Percentiles rank a stretch among this genome's conserved stretches.
These are phyloP conservation scores for Pseudonitzschia multistriata DNA, from an alignment of 108 stramenopile genomes.

Conservation along the genomic window DNA sequence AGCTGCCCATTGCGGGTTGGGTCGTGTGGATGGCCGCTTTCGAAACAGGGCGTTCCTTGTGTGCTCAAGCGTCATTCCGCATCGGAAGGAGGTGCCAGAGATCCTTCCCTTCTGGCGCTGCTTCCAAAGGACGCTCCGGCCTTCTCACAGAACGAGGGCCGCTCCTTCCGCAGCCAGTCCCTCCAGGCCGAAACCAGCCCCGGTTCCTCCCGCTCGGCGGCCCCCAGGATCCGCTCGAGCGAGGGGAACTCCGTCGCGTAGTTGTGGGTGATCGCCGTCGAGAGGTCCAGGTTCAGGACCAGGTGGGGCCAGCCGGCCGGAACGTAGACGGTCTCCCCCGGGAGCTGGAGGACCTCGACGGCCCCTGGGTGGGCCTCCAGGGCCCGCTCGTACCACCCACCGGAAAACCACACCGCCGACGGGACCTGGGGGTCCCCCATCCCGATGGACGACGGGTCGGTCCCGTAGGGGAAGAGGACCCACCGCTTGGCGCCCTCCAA, in stretches of 20 bases:
- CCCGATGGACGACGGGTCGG: constrained; percentile 46
- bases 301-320: constrained; percentile 87
- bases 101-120: too few species aligned
- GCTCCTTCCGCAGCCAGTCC: neutral
- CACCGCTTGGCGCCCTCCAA: constrained; percentile 78
- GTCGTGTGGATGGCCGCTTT: too few species aligned
- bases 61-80: too few species aligned
- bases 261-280: constrained; percentile 86
- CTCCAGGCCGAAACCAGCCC: constrained; percentile 37
- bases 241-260: constrained; percentile 77
- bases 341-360: constrained; percentile 68
- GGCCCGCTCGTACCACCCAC: constrained; percentile 33
- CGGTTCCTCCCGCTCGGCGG: constrained; percentile 56
- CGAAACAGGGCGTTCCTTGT: too few species aligned
- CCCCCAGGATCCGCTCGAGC: constrained; percentile 45
- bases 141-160: too few species aligned
- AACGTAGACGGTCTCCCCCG: constrained; percentile 86
- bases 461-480: constrained; percentile 78
- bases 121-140: neutral
- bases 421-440: constrained; percentile 75
- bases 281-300: constrained; percentile 76
- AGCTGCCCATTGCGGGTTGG: too few species aligned
- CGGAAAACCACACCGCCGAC: constrained; percentile 69
- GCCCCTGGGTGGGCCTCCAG: constrained; percentile 16
- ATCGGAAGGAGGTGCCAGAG: too few species aligned